Evolutionary conservation across 371 early-diverging fungal species (phyloP).

Genomic region (Cokeromyces recurvatus): DNA sequence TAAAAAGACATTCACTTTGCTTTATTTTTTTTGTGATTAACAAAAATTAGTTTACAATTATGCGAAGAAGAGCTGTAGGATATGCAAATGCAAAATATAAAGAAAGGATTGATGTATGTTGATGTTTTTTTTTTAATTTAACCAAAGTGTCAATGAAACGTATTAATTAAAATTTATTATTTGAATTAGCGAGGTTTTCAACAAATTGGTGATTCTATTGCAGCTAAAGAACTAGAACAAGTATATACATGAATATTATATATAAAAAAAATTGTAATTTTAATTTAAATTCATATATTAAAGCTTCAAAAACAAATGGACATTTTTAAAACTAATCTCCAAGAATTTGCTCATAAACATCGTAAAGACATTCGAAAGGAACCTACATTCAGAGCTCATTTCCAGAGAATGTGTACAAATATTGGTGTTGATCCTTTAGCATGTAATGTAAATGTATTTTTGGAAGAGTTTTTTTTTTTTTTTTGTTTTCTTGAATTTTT

Average conservation of each 20-base stretch:
- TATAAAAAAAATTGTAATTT: too few relatives aligned
- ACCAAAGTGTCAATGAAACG: too few relatives aligned
- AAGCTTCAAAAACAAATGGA: conserved; percentile 74
- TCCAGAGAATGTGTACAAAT: conserved; percentile 89
- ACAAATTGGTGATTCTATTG: conserved; percentile 50
- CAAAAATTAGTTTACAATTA: conserved; percentile 1
- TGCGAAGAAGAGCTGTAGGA: conserved; percentile 41
- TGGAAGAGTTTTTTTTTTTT: too few relatives aligned
- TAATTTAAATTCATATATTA: neutral
- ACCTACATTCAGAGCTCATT: conserved; percentile 84
- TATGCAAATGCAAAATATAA: conserved; percentile 26
- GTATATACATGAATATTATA: conserved; percentile 23
- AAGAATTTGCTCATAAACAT: conserved; percentile 83
- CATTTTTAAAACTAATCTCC: conserved; percentile 74
- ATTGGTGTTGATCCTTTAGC: conserved; percentile 96
- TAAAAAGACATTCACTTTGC: too few relatives aligned
- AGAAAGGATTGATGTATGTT: conserved; percentile 26
- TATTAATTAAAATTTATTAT: too few relatives aligned
- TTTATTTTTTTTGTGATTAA: neutral
- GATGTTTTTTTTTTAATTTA: too few relatives aligned
- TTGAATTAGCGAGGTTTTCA: conserved; percentile 53
- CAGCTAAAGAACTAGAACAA: conserved; percentile 54
- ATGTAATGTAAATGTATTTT: conserved; percentile 73
- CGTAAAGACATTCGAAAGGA: conserved; percentile 85
- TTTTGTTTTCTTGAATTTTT: too few relatives aligned